Conservation (phyloP, 257 asterid species). For the Rubia yunnanensis region DNA sequence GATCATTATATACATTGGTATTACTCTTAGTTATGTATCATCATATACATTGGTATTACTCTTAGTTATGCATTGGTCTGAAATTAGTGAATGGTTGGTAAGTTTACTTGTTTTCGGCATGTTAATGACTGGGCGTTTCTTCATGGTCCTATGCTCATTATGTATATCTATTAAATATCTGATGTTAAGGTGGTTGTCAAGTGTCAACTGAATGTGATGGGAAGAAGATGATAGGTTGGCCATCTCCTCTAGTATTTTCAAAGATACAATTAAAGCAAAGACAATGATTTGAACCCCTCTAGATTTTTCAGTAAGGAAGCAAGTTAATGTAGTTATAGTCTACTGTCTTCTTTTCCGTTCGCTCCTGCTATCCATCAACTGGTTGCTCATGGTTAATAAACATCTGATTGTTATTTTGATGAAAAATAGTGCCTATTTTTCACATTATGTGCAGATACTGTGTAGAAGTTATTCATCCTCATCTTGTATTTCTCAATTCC, state of each 20-base stretch:
- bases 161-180: background rate
- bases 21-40: background rate
- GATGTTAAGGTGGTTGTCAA: background rate
- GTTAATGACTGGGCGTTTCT: background rate
- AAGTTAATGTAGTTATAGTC: background rate
- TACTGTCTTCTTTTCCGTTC: background rate
- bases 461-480: background rate
- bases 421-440: background rate
- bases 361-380: background rate
- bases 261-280: background rate
- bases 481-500: constrained; percentile 22
- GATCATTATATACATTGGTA: background rate
- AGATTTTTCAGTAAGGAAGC: background rate
- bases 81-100: background rate
- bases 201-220: too few relatives aligned
- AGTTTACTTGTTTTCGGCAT: too few relatives aligned
- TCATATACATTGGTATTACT: background rate
- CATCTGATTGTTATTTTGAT: background rate
- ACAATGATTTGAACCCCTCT: background rate
- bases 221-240: background rate
- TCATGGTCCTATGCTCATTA: background rate
- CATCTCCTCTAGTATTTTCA: background rate
- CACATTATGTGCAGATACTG: background rate
- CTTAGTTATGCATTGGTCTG: background rate
- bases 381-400: background rate